These are phyloP conservation scores for Phytophthora syringae DNA, from an alignment of 352 stramenopile genomes.

Conservation along the genomic window DNA sequence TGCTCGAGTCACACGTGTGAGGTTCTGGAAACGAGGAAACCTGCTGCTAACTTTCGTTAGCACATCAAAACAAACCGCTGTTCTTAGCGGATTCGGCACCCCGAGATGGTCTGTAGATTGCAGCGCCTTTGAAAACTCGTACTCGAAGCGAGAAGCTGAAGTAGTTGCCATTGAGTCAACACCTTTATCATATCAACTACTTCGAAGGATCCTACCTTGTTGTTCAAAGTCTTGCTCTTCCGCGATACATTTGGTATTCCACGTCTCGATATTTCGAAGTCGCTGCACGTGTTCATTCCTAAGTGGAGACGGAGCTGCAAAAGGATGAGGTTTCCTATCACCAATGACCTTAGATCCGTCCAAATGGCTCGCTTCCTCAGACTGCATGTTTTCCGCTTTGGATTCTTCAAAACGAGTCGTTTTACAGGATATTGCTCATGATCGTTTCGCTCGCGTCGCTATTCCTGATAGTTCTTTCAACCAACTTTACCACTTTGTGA, in stretches of 20 bases:
- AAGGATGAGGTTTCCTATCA: neutral
- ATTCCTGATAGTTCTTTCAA: slow-evolving; percentile 19
- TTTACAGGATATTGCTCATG: slow-evolving; percentile 3
- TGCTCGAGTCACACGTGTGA: slow-evolving; percentile 38
- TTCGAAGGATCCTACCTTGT: slow-evolving; percentile 31
- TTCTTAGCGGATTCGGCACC: slow-evolving; percentile 61
- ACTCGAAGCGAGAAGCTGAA: slow-evolving; percentile 47
- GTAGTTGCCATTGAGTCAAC: neutral
- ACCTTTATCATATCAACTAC: neutral
- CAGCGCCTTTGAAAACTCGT: slow-evolving; percentile 54
- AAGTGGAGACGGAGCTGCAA: slow-evolving; percentile 9
- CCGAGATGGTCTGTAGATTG: slow-evolving; percentile 63
- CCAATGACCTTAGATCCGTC: neutral
- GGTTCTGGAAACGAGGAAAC: slow-evolving; percentile 53
- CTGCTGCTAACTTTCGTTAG: slow-evolving; percentile 49
- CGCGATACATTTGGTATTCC: slow-evolving; percentile 31
- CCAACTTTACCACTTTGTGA: no score
- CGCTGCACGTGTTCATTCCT: slow-evolving; percentile 20
- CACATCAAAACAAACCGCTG: slow-evolving; percentile 64
- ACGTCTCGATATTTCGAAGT: slow-evolving; percentile 30
- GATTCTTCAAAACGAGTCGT: slow-evolving; percentile 7
- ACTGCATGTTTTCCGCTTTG: slow-evolving; percentile 8
- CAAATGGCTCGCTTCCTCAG: neutral
- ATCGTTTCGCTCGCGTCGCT: slow-evolving; percentile 12
- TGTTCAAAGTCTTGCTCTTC: slow-evolving; percentile 33